Evolutionary conservation across 1,139 yeast genomes (phyloP).

Genomic region (Suhomyces yuchorum): DNA sequence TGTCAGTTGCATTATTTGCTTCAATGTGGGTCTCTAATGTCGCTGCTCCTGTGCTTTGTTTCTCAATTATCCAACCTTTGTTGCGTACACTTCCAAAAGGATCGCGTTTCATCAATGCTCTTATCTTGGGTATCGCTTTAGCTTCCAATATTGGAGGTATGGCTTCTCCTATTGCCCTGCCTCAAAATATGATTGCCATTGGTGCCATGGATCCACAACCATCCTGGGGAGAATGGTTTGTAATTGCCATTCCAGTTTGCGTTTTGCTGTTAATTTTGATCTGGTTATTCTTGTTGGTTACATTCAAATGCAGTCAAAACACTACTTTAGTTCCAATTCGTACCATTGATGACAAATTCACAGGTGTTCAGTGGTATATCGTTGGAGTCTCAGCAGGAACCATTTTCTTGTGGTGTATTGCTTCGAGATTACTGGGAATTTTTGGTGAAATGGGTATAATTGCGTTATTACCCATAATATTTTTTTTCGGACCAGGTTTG

Average conservation of each 20-base stretch:
- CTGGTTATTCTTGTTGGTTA: conserved; percentile 59
- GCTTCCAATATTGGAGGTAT: conserved; percentile 76
- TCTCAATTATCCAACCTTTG: conserved; percentile 65
- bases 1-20: conserved; percentile 67
- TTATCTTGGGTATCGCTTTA: conserved; percentile 70
- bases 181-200: conserved; percentile 76
- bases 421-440: conserved; percentile 53
- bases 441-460: conserved; percentile 76
- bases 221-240: conserved; percentile 80
- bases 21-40: conserved; percentile 83
- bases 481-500: conserved; percentile 72
- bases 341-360: conserved; percentile 61
- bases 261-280: conserved; percentile 52
- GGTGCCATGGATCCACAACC: conserved; percentile 67
- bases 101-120: conserved; percentile 61
- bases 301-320: conserved; percentile 50
- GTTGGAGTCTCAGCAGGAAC: conserved; percentile 54
- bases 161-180: conserved; percentile 82
- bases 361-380: conserved; percentile 65
- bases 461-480: conserved; percentile 63
- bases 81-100: conserved; percentile 63
- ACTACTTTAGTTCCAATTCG: conserved; percentile 52
- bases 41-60: conserved; percentile 76
- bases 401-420: conserved; percentile 73
- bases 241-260: conserved; percentile 67